Evolutionary conservation across 148 eudicot species (phyloP), one percentile per base, ranked within the genome.

Genomic region (Amaranthus hypochondriacus): DNA sequence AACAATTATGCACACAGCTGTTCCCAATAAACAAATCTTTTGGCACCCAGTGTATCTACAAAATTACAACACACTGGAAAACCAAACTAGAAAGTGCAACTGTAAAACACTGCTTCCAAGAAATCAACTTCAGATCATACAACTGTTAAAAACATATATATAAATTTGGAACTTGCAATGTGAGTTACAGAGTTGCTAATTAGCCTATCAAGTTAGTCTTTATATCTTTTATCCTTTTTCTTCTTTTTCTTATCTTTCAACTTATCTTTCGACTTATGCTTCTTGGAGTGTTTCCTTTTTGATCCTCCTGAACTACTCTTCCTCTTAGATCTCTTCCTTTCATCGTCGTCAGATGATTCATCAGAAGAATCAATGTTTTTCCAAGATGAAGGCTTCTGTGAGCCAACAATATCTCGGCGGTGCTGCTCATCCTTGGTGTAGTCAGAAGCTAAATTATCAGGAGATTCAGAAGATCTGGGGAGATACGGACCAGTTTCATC

Each of bases 401-500:
- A 92, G 73, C 97, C 97, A 74, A 88, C 75, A 73, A 78, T 39
- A 18, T 55, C 69, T 9, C 79, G 76, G 15, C 55, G 60, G 49
- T 47, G 76, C 78, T 75, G 62, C 48, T 77, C 80, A 63, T 79
- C 79, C 15, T 69, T 60, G 11, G 6, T 43, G 18, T 65, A 53
- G 64, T 80, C 78, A 53, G 75, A 65, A 54, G 78, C 70, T 14
- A 14, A 54, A 53, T 70, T 76, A 75, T 53, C 84, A n/a, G 72
- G 69, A 39, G 83, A 65, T 59, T 80, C 85, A 64, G 83, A 64
- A 60, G 53, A 42, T 46, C 73, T 61, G 71, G 90, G 85, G 55
- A 88, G 89, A 70, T 84, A 94, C 44, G 97, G 98, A 68, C 98
- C 98, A 39, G 96, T 82, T 86, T 94, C 98, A 75, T 94, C 97